Evolutionary conservation across 768 basidiomycete genomes (phyloP), one percentile per base, ranked within the genome.

Genomic region (Suillus variegatus): DNA sequence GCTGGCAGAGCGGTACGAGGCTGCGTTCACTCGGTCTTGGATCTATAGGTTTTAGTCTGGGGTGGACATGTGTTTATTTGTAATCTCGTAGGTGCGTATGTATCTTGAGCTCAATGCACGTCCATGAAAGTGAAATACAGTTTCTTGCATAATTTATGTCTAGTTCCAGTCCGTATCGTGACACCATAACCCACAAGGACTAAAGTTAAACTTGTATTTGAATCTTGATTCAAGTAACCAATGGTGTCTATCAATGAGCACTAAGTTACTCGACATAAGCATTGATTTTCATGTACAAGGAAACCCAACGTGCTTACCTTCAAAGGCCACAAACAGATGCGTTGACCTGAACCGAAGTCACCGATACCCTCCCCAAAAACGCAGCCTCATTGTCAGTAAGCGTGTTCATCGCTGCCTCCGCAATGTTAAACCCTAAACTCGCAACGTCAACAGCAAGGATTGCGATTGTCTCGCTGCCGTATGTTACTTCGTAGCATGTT

Each of bases 341-440:
- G 46, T 68, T 75, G 12, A 89, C 83, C 65, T 84, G 74, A 4
- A 65, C 74, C 6, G 83, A 75, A 10, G 73, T 77, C 14, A 85
- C 85, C 16, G 77, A 55, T 25, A 89, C 78, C 32, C 82, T 75
- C 10, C 88, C 88, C 32, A 85, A 71, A 43, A 79, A 70, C 49
- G 73, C 77, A 0, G 82, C 88, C 68, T 83, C 75, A 43, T 77
- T 79, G 57, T 77, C 75, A 13, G 87, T 88, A 66, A 88, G 72
- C 16, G 68, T 69, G 66, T 88, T 82, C 85, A 88, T 84, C n/a
- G 87, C 86, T 25, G 70, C 74, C 67, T 81, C 69, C 0, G 85
- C 81, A 36, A 88, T 72, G 64, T 84, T 85, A 68, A 85, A 87
- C 8, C 80, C 82, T 0, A 67, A 66, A 3, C 5, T 35, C 12